A percentile compares a stretch with the other conserved stretches of the same genome.
Conservation (phyloP, 352 stramenopile genomes). For the Nothophytophthora sp. region DNA sequence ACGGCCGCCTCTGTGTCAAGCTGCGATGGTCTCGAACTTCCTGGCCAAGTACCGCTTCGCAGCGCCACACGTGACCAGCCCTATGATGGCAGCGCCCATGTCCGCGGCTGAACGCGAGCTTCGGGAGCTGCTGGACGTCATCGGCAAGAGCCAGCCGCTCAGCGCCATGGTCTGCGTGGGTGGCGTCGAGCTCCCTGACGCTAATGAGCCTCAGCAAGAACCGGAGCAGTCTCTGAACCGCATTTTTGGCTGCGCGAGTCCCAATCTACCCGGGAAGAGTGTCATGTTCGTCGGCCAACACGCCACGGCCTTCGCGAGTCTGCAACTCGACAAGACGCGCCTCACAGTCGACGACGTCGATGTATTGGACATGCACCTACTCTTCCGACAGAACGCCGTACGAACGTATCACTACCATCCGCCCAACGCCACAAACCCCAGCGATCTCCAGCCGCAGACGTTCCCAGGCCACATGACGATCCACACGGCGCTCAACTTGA, state of each 20-base stretch:
- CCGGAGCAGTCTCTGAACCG: constrained; percentile 18
- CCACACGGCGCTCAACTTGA: constrained; percentile 45
- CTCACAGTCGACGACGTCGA: constrained; percentile 23
- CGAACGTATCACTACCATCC: constrained; percentile 20
- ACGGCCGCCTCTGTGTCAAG: constrained; percentile 53
- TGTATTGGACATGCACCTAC: constrained; percentile 36
- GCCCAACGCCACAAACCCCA: too few relatives aligned
- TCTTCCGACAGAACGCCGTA: constrained; percentile 30
- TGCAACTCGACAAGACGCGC: constrained; percentile 29
- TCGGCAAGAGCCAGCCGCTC: constrained; percentile 52
- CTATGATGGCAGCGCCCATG: constrained; percentile 12
- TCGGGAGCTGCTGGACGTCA: constrained; percentile 47
- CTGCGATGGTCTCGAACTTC: constrained; percentile 48
- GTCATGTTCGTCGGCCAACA: constrained; percentile 24
- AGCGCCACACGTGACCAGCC: neutral
- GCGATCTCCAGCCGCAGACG: constrained; percentile 1
- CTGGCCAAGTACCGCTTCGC: constrained; percentile 31
- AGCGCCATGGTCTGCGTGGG: constrained; percentile 48
- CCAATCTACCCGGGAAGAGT: constrained; percentile 36
- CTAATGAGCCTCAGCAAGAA: constrained; percentile 17
- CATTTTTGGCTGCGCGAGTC: constrained; percentile 40
- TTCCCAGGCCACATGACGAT: constrained; percentile 12
- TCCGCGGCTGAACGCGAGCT: constrained; percentile 43
- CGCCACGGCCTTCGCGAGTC: constrained; percentile 9
- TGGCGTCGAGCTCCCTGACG: constrained; percentile 36